Evolutionary conservation across 1,284 basidiomycete species (phyloP), one percentile per base, ranked within the genome.

Genomic region (Somion occarium): DNA sequence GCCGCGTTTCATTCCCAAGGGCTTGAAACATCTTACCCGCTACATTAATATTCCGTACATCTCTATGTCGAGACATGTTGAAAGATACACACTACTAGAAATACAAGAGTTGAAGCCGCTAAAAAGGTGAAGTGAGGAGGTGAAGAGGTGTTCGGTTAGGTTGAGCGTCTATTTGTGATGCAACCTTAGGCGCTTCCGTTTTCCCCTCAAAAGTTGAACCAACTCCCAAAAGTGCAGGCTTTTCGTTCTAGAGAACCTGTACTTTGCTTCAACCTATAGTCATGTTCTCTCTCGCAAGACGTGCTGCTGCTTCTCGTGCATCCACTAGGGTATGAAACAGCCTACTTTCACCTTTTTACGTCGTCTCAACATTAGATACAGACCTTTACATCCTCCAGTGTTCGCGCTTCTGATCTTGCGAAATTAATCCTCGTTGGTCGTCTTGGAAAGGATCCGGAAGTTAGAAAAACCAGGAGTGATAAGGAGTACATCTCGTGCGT

Each of bases 11-110:
- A 26, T 26, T 7, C 1, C 18, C 7, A 9, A 46, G 30, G 18
- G 42, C 11, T 9, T 39, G 26, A 20, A 7, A 15, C 48, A 41
- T 22, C 69, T 30, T 57, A 90, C 95, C 93, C 58, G 89, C 76
- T 27, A 98, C 73, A 64, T 98, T 85, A 44, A 99, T 74, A 68
- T 97, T 95, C 57, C 92, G 80, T 57, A 98, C 80, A 67, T 87
- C 83, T 65, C 96, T 85, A 71, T 99, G 96, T 66, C 93, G 75
- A 9, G 93, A 94, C 91, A 91, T 91, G 53, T 51, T 69, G 54
- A 56, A 49, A 52, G 52, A 22, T 30, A 37, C 30, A 30, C 43
- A 52, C 45, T 53, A 47, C 49, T 52, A 55, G 53, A 50, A 51
- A 49, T 52, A 45, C 49, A 46, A 45, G 30, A 24, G 37, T 34